Evolutionary conservation across 2,329 filamentous ascomycete genomes (phyloP), one percentile per base, ranked within the genome.

Genomic region (Seiridium unicorne): DNA sequence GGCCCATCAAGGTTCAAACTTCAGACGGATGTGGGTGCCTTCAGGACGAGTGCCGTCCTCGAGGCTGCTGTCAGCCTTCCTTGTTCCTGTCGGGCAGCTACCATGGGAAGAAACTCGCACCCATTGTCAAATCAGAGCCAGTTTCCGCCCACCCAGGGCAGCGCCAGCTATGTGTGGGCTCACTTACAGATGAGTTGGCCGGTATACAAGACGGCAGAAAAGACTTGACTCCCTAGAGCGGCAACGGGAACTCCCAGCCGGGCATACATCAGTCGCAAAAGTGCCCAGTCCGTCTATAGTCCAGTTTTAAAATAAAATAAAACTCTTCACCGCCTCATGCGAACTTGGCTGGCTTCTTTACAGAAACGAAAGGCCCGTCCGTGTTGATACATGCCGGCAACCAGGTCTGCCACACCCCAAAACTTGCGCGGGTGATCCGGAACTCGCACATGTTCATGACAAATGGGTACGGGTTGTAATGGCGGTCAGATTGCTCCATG

Each of bases 31-130:
- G 42, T 42, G 47, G 51, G 59, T 61, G 63, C 64, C 59, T 65
- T 62, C 62, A 57, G 58, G 54, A 51, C 53, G 46, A 56, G 56
- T 13, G 48, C 60, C 60, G 64, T 61, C 64, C 59, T 64, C 61
- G 60, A 66, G 61, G 64, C 62, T 61, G 55, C 51, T 53, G 44
- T 47, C 60, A 57, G 42, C 18, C 55, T 62, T 66, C 64, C 64
- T 8, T 64, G 65, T 68, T 66, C 62, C 65, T 63, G 60, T 61
- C 65, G 64, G 63, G 58, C 61, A 63, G 58, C 61, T 60, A 61
- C 63, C 63, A 10, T 62, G 58, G 61, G 63, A 56, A 63, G 59
- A 38, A 38, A 46, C 4, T 57, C 54, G 44, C 32, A 55, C 38
- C 57, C 58, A 57, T 57, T 57, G 54, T 40, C 36, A 34, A 58